Base-by-base conservation (phyloP, 345 rosid species). In the Hibiscus tridactylites region DNA sequence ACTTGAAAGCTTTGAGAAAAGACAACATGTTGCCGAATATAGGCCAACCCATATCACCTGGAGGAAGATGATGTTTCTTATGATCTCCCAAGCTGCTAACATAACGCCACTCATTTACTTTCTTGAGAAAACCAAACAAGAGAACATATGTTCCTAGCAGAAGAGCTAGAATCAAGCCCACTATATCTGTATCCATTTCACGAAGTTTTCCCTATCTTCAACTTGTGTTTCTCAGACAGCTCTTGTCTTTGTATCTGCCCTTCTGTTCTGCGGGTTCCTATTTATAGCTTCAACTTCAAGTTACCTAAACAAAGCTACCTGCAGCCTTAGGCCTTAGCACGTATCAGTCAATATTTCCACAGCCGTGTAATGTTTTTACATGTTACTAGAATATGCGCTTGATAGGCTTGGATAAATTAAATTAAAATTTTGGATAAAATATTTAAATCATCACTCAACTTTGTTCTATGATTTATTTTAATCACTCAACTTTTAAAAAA, bases 1-100 rank as follows among this genome's bases (percentile, higher is more conserved):
- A 79, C 58, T 73, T 87, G 82, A 75, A 82, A 74, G 88, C 77
- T 61, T 49, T 75, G 72, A 77, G 76, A 71, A 85, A 84, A 15
- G 88, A 76, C 66, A 24, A 57, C 88, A 79, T 82, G 37, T 79
- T 84, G 7, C 74, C 67, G 11, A 59, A 0, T 5, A 71, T 13
- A 71, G 74, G 66, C 66, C 66, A 17, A 2, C 58, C 58, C 24
- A 54, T 54, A n/a, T 54, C 58, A 17, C 58, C 58, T 54, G 58
- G 58, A 54, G 58, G 58, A 54, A 54, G 26, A 54, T n/a, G 21
- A 54, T n/a, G 21, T n/a, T 52, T 52, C 46, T 24, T 63, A 5
- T 54, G 58, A 54, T 54, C 58, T 63, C 74, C 87, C 60, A 86
- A 62, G n/a, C 21, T 74, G 15, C 65, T 78, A 42, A 70, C 56